Evolutionary conservation across 768 basidiomycete genomes (phyloP).

Genomic region (Coprinellus aureogranulatus): DNA sequence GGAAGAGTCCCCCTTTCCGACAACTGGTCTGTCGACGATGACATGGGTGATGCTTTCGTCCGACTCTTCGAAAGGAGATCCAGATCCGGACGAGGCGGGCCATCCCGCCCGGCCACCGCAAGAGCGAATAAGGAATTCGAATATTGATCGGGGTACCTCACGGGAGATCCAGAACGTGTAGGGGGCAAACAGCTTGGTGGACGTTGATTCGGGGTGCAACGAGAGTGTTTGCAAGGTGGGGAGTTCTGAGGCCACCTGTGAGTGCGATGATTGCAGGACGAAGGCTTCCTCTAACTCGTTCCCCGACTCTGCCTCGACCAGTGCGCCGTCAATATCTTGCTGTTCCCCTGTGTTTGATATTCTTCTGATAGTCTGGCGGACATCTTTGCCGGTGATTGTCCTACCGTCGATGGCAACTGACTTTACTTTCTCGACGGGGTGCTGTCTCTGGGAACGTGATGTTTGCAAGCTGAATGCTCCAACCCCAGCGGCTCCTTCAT

Average conservation of each 20-base stretch:
- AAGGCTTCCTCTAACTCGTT: conserved; percentile 64
- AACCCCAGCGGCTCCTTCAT: conserved; percentile 83
- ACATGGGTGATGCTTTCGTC: conserved; percentile 92
- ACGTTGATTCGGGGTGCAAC: conserved; percentile 53
- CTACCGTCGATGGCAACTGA: conserved; percentile 43
- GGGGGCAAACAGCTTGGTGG: conserved; percentile 71
- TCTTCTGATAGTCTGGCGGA: conserved; percentile 61
- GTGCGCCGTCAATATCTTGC: conserved; percentile 35
- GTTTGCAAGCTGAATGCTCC: conserved; percentile 81
- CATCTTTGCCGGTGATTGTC: conserved; percentile 49
- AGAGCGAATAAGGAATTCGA: conserved; percentile 90
- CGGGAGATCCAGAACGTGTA: conserved; percentile 93
- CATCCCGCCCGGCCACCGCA: conserved; percentile 93
- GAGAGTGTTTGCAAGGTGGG: conserved; percentile 70
- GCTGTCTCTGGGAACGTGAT: conserved; percentile 23
- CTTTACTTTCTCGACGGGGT: conserved; percentile 48
- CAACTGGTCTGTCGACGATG: conserved; percentile 84
- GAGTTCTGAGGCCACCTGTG: conserved; percentile 45
- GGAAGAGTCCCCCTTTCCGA: conserved; percentile 48
- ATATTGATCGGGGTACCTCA: conserved; percentile 85
- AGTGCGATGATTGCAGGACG: conserved; percentile 50
- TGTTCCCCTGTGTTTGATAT: conserved; percentile 33
- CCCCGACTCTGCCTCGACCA: conserved; percentile 33
- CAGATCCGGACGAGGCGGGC: conserved; percentile 76
- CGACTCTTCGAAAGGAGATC: conserved; percentile 73